Evolutionary conservation across 331 rosid species (phyloP).

Genomic region (Pyracantha coccinea): DNA sequence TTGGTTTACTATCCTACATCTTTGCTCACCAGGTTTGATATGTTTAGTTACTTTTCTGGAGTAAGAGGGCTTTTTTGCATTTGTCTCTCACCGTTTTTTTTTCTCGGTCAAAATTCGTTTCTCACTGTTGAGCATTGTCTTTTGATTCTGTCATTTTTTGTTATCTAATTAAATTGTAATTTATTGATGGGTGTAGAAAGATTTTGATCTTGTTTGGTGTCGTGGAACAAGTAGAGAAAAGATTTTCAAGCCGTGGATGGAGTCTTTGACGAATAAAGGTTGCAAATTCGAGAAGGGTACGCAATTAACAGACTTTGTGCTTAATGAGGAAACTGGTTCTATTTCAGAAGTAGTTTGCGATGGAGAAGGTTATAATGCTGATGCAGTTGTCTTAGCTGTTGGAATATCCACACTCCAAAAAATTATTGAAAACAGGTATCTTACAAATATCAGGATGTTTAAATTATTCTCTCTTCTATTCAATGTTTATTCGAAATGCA

Average conservation of each 20-base stretch:
- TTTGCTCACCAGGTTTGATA: conserved; percentile 52
- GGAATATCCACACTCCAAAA: conserved; percentile 42
- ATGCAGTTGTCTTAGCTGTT: conserved; percentile 44
- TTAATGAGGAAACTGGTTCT: conserved; percentile 32
- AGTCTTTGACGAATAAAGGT: conserved; percentile 32
- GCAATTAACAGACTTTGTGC: conserved; percentile 27
- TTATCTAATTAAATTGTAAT: neutral
- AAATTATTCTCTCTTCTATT: neutral
- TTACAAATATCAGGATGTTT: neutral
- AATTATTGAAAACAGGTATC: conserved; percentile 33
- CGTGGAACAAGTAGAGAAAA: conserved; percentile 40
- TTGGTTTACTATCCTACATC: conserved; percentile 34
- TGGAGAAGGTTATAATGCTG: conserved; percentile 23
- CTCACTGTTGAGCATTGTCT: neutral
- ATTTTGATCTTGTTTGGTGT: conserved; percentile 42
- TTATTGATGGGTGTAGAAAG: conserved; percentile 29
- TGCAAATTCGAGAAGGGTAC: conserved; percentile 36
- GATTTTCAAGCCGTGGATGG: conserved; percentile 45
- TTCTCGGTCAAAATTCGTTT: neutral
- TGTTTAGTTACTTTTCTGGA: neutral
- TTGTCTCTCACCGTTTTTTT: neutral
- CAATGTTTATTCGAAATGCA: neutral
- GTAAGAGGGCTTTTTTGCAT: neutral
- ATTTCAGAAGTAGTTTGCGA: conserved; percentile 34
- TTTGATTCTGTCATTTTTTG: neutral